These are phyloP conservation scores for Fennellomyces sp. DNA, from an alignment of 371 early-diverging fungal species.

Conservation along the genomic window DNA sequence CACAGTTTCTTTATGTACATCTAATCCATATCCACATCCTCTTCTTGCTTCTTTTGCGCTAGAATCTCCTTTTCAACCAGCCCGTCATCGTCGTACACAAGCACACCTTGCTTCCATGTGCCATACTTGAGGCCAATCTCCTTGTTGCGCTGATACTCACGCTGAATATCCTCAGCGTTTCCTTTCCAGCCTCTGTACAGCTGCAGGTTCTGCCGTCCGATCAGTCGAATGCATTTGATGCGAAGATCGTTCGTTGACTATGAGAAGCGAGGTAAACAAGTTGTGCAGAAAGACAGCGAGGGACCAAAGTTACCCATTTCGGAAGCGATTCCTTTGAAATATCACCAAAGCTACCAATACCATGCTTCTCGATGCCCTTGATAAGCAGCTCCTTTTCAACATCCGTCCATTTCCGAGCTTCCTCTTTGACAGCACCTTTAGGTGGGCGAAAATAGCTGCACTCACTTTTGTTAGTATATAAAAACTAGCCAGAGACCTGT, in stretches of 20 bases:
- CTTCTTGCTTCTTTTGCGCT: constrained; percentile 13
- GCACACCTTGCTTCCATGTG: constrained; percentile 80
- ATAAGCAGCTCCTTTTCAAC: constrained; percentile 75
- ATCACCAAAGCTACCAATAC: constrained; percentile 88
- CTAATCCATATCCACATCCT: constrained; percentile 30
- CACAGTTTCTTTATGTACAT: not conserved
- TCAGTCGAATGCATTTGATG: constrained; percentile 81
- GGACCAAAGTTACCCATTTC: constrained; percentile 68
- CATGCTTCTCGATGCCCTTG: constrained; percentile 82
- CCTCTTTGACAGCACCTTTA: constrained; percentile 51
- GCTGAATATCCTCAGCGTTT: constrained; percentile 64
- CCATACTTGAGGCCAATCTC: constrained; percentile 76
- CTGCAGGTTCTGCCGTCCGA: constrained; percentile 90
- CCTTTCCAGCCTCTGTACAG: constrained; percentile 89
- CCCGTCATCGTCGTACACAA: constrained; percentile 88
- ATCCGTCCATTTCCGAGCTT: constrained; percentile 83
- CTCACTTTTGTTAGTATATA: too few relatives aligned
- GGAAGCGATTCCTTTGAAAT: constrained; percentile 81
- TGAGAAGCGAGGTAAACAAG: not conserved
- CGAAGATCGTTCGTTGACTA: constrained; percentile 84
- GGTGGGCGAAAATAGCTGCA: constrained; percentile 85
- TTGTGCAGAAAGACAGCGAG: not conserved
- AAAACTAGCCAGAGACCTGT: not conserved
- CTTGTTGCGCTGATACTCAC: constrained; percentile 81
- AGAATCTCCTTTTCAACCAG: constrained; percentile 56